These are phyloP conservation scores for Penicillium psychrofluorescens DNA, from an alignment of 495 filamentous ascomycete species.

Conservation along the genomic window DNA sequence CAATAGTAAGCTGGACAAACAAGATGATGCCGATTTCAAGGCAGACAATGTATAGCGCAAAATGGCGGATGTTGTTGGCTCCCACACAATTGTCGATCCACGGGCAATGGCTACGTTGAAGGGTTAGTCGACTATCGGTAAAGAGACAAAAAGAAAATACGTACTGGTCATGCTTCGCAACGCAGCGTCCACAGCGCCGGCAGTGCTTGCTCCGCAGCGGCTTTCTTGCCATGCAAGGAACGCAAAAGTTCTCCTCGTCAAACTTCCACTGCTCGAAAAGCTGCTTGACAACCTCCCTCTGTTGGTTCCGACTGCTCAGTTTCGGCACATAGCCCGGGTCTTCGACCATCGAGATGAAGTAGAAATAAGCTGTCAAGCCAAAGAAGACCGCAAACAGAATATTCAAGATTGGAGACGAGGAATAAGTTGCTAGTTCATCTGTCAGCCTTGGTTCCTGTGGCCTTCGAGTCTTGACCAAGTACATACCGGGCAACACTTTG, in stretches of 20 bases:
- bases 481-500: slow-evolving; percentile 61
- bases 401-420: slow-evolving; percentile 61
- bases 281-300: slow-evolving; percentile 80
- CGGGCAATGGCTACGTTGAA: slow-evolving; percentile 72
- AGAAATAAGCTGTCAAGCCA: slow-evolving; percentile 72
- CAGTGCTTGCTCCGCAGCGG: slow-evolving; percentile 95
- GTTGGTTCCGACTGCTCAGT: slow-evolving; percentile 74
- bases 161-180: slow-evolving; percentile 96
- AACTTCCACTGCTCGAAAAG: slow-evolving; percentile 79
- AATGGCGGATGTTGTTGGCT: slow-evolving; percentile 90
- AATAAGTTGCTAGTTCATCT: slow-evolving; percentile 49
- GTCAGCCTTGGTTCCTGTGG: slow-evolving; percentile 5
- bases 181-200: slow-evolving; percentile 78
- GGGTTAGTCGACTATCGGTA: slow-evolving; percentile 30
- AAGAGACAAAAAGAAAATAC: slow-evolving; percentile 17
- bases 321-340: slow-evolving; percentile 97
- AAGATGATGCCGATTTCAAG: slow-evolving; percentile 68
- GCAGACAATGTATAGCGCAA: slow-evolving; percentile 77
- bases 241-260: slow-evolving; percentile 90
- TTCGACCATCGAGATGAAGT: slow-evolving; percentile 70
- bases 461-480: neutral
- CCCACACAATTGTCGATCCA: slow-evolving; percentile 97
- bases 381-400: slow-evolving; percentile 60
- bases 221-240: slow-evolving; percentile 84
- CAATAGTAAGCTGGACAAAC: slow-evolving; percentile 45